Evolutionary conservation across 106 monocot genomes (phyloP), one percentile per base, ranked within the genome.

Genomic region (Agapanthus africanus): DNA sequence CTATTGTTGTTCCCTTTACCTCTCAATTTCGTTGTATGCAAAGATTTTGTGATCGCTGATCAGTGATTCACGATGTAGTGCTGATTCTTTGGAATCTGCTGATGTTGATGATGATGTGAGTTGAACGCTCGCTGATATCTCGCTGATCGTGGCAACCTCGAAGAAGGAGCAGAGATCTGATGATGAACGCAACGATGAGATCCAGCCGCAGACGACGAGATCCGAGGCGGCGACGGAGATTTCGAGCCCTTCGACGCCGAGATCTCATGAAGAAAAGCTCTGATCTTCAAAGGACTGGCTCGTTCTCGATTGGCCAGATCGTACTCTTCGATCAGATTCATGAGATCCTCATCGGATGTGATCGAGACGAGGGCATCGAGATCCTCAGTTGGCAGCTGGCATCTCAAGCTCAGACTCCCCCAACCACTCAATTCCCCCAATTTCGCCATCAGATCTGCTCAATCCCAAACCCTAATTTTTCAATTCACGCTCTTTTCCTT

Each of bases 301-400:
- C 70, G 39, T 31, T 80, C 76, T 0, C 79, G 72, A 46, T 59
- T 71, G 31, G 82, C 87, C 16, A 79, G 66, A 59, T 91, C 85
- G 71, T 91, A 91, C 57, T 95, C 91, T 52, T 88, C 88, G 40
- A 91, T 37, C 4, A 95, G 74, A 70, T 84, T 95, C n/a, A 70
- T 78, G 23, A 95, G 80, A 63, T 91, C 94, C 62, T 88, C 87
- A 22, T 85, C 88, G 27, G 83, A 83, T 10, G 78, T 88, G 62
- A 94, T 66, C 14, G 92, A 83, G 30, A 93, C 74, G 1, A 87
- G 80, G 19, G 87, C 85, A 68, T 94, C 94, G 23, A 94, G 82
- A 50, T 90, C 94, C 69, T 87, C 87, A 18, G 73, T 85, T 32
- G 90, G 94, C 4, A 90, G 80, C 81, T 90, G 91, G 73, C 91